These are phyloP conservation scores for Candida neerlandica DNA, from an alignment of 1,139 yeast genomes.

Conservation along the genomic window DNA sequence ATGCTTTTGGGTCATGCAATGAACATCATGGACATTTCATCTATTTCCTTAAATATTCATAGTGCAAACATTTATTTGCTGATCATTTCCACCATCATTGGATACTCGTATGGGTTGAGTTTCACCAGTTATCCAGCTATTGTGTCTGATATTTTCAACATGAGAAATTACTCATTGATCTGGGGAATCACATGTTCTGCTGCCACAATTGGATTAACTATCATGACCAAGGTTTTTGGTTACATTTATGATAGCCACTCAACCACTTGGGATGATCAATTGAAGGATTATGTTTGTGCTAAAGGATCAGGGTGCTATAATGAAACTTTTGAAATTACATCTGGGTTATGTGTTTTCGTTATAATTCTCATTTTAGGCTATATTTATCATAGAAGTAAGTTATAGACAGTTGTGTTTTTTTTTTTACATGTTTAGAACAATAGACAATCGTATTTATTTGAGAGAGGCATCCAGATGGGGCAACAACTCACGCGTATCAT, in stretches of 20 bases:
- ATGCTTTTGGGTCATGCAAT: constrained; percentile 44
- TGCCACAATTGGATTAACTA: constrained; percentile 39
- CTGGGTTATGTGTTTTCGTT: constrained; percentile 28
- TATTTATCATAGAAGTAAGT: constrained; percentile 19
- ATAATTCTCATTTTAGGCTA: constrained; percentile 26
- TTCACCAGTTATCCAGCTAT: constrained; percentile 84
- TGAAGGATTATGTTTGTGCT: constrained; percentile 31
- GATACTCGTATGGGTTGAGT: constrained; percentile 77
- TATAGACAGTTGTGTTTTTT: constrained; percentile 4
- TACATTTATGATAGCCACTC: constrained; percentile 39
- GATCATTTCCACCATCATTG: constrained; percentile 62
- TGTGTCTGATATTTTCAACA: constrained; percentile 75
- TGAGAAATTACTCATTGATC: constrained; percentile 69
- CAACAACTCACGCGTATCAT: no score
- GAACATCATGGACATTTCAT: constrained; percentile 33
- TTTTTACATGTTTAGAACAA: background rate
- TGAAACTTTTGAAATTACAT: constrained; percentile 39
- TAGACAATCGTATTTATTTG: background rate
- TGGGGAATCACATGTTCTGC: constrained; percentile 79
- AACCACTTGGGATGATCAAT: constrained; percentile 24
- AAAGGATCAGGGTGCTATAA: constrained; percentile 44
- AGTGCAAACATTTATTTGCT: constrained; percentile 39
- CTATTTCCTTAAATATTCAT: constrained; percentile 25
- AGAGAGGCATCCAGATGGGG: no score
- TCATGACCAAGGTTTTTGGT: constrained; percentile 46